Conservation (phyloP, 306 rosid genomes). For the Fragaria vesca region DNA sequence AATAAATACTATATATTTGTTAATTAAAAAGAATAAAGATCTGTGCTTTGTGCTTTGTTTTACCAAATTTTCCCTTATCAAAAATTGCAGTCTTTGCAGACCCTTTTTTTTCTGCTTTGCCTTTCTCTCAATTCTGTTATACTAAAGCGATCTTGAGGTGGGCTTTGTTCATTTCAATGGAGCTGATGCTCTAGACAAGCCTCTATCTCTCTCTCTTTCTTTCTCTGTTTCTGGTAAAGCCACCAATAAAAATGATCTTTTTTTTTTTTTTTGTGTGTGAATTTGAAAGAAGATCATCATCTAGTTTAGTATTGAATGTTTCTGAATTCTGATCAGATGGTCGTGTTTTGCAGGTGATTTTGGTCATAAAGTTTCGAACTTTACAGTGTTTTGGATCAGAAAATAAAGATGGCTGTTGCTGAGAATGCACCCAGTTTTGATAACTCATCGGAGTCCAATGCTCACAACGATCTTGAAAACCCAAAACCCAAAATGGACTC, state of each 20-base stretch:
- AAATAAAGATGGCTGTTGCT: conserved; percentile 70
- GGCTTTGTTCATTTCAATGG: conserved; percentile 38
- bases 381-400: conserved; percentile 18
- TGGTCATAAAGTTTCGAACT: conserved; percentile 16
- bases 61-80: conserved; percentile 18
- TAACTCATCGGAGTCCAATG: conserved; percentile 48
- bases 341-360: conserved; percentile 28
- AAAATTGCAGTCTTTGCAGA: conserved; percentile 10
- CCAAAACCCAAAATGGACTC: conserved; percentile 56
- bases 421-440: conserved; percentile 80
- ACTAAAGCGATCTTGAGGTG: conserved; percentile 47
- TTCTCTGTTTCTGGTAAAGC: not conserved
- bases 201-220: not conserved
- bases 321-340: not conserved
- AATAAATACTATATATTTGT: conserved; percentile 4
- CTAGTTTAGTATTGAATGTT: not conserved
- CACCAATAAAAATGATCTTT: not conserved
- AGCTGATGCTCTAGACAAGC: conserved; percentile 30
- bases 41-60: conserved; percentile 24
- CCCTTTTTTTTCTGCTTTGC: not conserved
- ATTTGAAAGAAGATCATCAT: not conserved
- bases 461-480: conserved; percentile 49
- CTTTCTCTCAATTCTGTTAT: conserved; percentile 24
- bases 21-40: conserved; percentile 24
- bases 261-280: not conserved